These are phyloP conservation scores for Ascodesmis nigricans DNA, from an alignment of 495 filamentous ascomycete species.

Conservation along the genomic window DNA sequence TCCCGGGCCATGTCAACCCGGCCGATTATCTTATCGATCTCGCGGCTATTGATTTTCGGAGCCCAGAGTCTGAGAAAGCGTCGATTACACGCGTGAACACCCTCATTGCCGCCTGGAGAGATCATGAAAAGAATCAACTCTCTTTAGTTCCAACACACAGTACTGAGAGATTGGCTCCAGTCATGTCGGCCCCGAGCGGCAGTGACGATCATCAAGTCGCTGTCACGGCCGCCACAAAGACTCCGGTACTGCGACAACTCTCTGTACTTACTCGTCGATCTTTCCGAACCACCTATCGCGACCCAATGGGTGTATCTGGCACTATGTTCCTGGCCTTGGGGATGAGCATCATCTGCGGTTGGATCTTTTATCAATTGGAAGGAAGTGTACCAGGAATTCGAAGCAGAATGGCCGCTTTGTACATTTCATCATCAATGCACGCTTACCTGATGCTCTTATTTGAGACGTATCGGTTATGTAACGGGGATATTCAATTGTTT, in stretches of 20 bases:
- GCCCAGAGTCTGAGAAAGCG: constrained; percentile 34
- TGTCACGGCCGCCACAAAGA: background rate
- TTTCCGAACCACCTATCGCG: constrained; percentile 41
- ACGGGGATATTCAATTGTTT: constrained; percentile 45
- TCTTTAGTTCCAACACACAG: background rate
- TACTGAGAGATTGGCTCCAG: background rate
- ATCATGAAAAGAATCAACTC: constrained; percentile 14
- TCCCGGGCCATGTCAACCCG: constrained; percentile 49
- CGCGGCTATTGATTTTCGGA: constrained; percentile 46
- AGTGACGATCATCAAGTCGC: constrained; percentile 3
- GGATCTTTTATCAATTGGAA: constrained; percentile 42
- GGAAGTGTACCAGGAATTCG: constrained; percentile 39
- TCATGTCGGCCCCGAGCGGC: too few species aligned
- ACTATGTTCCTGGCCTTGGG: constrained; percentile 39
- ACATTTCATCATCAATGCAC: constrained; percentile 42
- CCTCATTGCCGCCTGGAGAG: constrained; percentile 33
- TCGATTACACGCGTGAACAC: constrained; percentile 33
- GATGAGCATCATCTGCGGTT: constrained; percentile 47
- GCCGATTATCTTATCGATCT: constrained; percentile 53
- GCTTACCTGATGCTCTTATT: constrained; percentile 52
- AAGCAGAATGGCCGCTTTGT: constrained; percentile 44
- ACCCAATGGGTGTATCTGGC: constrained; percentile 48
- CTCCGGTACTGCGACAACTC: constrained; percentile 35
- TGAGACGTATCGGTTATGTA: constrained; percentile 44
- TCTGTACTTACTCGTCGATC: constrained; percentile 41